These are phyloP conservation scores for Rhododendron ferrugineum DNA, from an alignment of 148 eudicot genomes.

Conservation along the genomic window DNA sequence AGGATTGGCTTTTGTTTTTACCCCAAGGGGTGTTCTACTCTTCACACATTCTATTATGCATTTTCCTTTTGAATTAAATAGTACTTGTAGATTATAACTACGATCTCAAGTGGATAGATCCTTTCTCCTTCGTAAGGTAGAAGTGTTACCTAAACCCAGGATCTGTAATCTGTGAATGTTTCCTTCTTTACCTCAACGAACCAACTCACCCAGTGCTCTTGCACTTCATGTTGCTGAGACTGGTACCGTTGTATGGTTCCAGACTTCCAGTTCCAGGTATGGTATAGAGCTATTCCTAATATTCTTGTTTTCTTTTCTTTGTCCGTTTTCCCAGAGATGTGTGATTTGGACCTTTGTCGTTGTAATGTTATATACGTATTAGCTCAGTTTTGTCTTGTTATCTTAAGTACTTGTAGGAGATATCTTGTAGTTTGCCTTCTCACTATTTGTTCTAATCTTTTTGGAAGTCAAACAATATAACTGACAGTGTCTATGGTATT, in stretches of 20 bases:
- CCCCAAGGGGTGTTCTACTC: not conserved
- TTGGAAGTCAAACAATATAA: not conserved
- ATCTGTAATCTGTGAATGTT: not conserved
- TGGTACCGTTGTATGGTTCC: not conserved
- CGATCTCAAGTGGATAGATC: not conserved
- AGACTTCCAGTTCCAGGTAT: not conserved
- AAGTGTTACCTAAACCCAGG: not conserved
- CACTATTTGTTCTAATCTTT: not conserved
- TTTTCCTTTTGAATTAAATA: not conserved
- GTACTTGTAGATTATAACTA: not conserved
- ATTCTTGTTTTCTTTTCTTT: not conserved
- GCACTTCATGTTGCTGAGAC: not conserved
- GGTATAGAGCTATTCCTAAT: not conserved
- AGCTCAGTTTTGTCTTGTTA: not conserved
- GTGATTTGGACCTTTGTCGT: not conserved
- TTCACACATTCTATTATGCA: not conserved
- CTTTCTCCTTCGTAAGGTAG: not conserved
- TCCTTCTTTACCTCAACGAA: not conserved
- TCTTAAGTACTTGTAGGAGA: not conserved
- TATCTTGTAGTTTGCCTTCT: not conserved
- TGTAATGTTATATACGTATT: not conserved
- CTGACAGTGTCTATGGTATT: not conserved
- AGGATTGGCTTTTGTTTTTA: not conserved
- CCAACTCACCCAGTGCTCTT: too few species aligned
- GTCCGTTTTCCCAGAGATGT: not conserved